Base-by-base conservation (phyloP, 805 yeast species). In the Cyberlindnera misumaiensis region DNA sequence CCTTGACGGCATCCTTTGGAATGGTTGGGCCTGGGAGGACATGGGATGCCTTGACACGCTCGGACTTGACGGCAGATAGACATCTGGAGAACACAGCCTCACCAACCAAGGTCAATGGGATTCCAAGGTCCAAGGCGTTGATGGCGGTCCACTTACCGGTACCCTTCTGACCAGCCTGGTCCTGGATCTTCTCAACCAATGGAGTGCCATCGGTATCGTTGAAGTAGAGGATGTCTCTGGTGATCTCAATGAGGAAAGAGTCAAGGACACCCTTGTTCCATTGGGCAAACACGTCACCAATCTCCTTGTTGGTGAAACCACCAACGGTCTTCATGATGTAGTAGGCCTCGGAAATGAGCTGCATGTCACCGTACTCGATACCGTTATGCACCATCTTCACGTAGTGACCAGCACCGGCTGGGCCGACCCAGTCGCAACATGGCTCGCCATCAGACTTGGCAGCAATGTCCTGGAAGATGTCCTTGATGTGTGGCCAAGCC, bases 361-460 rank as follows among this genome's bases (percentile, higher is more conserved):
- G 98, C 98, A 90, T 90, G 71, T 90, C 98, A 77, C 97, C 98
- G 68, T 90, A 90, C 73, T 90, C 98, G 57, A 90, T 90, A 84
- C 98, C 98, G 67, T 90, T 90, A 78, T 90, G 98, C 50, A 93
- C 97, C 98, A 93, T 93, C 77, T 90, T 90, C 63, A 90, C 97
- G 71, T 83, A 90, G 71, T 90, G 98, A 60, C 98, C 98, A 34
- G 97, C 80, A 67, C 98, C 98, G 45, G 95, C 96, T 55, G 90
- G 95, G 60, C 98, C 98, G 56, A 90, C 97, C 98, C 98, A 90
- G 79, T 90, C 98, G 73, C 98, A 90, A 73, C 98, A 90, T 63
- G 98, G 96, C 73, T 93, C 97, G 57, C 96, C 96, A 61, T 93
- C 96, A 46, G 95, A 67, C 75, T 90, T 88, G 63, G 98, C 97